Evolutionary conservation across 257 asterid genomes (phyloP), one percentile per base, ranked within the genome.

Genomic region (Capsicum pubescens): DNA sequence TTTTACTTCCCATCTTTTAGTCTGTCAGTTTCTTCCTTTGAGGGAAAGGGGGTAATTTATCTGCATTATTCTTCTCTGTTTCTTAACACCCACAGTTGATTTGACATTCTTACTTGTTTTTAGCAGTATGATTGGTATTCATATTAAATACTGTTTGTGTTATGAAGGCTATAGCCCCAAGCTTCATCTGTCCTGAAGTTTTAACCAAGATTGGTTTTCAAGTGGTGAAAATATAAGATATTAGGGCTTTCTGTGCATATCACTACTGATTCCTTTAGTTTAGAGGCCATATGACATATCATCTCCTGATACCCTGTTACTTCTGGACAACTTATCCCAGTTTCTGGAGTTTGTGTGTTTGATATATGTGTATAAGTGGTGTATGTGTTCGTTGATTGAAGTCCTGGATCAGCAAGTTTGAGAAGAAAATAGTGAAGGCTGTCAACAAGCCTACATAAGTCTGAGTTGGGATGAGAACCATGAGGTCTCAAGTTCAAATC

Each of bases 11-110:
- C 17, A 14, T 46, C 70, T 17, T 84, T 12, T 36, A 35, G 79
- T 54, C 32, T 77, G 15, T 77, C 81, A 26, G 81, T 77, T 77
- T 77, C 26, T 54, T 54, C 21, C 82, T 54, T 76, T 35, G 46
- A 21, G 61, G 82, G 66, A 14, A 35, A 54, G 64, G 48, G 42
- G 82, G 50, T 1, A 26, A 77, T 14, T 8, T 77, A 77, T 76
- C 44, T 76, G 48, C 63, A 52, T 16, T 54, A 26, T 56, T 50
- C 81, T 77, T 54, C 13, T 77, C 16, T 77, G 52, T 69, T 69
- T 69, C 50, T 39, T 42, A 69, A 69, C 77, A 69, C 54, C 54
- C 54, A 69, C 55, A 15, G 15, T 69, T 39, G 77, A 39, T 69
- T 69, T 39, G 55, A 4, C n/a, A 69, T 69, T 69, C 32, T 69